Base-by-base conservation (phyloP, 225 moss, liverwort and hornwort genomes). In the Ulota crispa region DNA sequence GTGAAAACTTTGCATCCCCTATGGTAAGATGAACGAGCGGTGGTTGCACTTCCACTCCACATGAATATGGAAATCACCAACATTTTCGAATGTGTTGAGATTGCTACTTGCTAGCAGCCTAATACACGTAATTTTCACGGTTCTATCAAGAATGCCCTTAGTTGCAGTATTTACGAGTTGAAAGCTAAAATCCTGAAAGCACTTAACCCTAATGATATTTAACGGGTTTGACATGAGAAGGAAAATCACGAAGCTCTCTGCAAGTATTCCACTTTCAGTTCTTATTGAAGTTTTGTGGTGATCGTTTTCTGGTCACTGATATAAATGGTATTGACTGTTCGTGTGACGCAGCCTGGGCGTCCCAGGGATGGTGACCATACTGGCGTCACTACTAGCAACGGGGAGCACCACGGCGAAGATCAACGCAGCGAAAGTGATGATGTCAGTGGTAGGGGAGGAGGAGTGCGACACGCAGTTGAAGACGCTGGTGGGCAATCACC, bases 321-420 rank as follows among this genome's bases (percentile, higher is more conserved):
- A 37, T 7, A n/a, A 26, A 9, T 37, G 36, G 9, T 60, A 27
- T 27, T 41, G 45, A 4, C 14, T 45, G 41, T 64, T 64, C 8
- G 18, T 7, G 3, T 63, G 14, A 19, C 45, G 10, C 78, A 78
- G 73, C 8, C 72, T 89, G 24, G 81, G 87, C 2, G 79, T 34
- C 0, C 72, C 88, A 9, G 83, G 68, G 67, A 77, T 92, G 9
- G 78, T 95, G 34, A 83, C 88, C 1, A 75, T 74, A 41, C 81
- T 97, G 0, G 89, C 82, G 11, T 72, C 89, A 67, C 26, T 97
- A 14, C 71, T 97, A 2, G 78, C 85, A 5, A 78, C 55, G 2
- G 95, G 93, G 15, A 85, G 54, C 43, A 68, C 89, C 8, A 79
- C 70, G 16, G 79, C 82, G 60, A 87, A 85, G 54, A 76, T 79